These are phyloP conservation scores for Thielaviopsis euricoi DNA, from an alignment of 2,329 filamentous ascomycete species.

Conservation along the genomic window DNA sequence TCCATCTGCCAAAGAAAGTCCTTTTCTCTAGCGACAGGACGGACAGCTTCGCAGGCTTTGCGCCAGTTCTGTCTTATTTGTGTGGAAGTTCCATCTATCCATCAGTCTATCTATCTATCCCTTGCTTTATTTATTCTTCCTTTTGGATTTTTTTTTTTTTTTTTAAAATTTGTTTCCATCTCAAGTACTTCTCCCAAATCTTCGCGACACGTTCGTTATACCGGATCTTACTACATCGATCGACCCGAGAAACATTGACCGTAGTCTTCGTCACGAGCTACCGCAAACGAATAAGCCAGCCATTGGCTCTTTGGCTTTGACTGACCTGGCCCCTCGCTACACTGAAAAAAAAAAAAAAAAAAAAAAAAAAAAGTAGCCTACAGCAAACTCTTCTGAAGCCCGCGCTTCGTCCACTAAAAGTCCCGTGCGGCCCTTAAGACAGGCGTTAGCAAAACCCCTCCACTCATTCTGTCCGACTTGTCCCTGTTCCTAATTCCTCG, in stretches of 20 bases:
- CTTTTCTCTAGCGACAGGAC: too few relatives aligned
- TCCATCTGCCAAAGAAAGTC: too few relatives aligned
- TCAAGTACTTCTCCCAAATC: background rate
- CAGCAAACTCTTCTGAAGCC: background rate
- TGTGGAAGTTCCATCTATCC: background rate
- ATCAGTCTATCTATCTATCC: background rate
- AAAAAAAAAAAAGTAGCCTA: background rate
- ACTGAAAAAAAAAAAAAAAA: background rate
- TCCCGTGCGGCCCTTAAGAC: background rate
- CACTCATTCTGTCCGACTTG: background rate
- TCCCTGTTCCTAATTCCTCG: background rate
- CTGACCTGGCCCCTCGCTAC: too few relatives aligned
- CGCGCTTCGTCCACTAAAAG: background rate
- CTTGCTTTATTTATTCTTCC: background rate
- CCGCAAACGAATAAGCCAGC: too few relatives aligned
- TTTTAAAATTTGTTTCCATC: background rate
- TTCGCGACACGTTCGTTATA: too few relatives aligned
- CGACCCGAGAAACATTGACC: too few relatives aligned
- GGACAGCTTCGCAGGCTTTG: too few relatives aligned
- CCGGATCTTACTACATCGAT: too few relatives aligned
- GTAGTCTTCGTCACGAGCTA: too few relatives aligned
- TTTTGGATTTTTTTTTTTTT: background rate
- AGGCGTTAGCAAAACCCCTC: background rate
- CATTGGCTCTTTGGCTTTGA: too few relatives aligned
- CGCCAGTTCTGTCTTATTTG: background rate